phyloP scores from a whole-genome alignment of 495 filamentous ascomycete genomes.

The Penicillium alfredii region DNA sequence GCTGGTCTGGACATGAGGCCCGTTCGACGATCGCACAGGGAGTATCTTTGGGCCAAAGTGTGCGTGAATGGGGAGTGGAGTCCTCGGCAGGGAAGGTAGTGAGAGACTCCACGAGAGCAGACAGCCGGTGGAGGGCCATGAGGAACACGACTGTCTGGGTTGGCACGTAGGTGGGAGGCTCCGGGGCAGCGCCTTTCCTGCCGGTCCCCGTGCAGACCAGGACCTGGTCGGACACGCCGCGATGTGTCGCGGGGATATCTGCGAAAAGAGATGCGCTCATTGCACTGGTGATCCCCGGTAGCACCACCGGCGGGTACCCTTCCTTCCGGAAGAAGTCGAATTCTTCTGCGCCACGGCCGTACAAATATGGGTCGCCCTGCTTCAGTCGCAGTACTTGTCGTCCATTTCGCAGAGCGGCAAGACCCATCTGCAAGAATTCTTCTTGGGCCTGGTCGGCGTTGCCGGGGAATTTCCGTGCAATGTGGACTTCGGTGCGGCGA shows the following conservation, averaged over 20 bases:
- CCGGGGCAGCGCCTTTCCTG: constrained; percentile 76
- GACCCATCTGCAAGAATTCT: constrained; percentile 76
- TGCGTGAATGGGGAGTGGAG: constrained; percentile 13
- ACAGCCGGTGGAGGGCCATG: constrained; percentile 88
- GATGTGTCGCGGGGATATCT: constrained; percentile 78
- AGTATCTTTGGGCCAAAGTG: constrained; percentile 49
- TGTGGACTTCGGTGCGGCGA: constrained; percentile 80
- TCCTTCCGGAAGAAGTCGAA: constrained; percentile 72
- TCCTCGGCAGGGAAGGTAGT: constrained; percentile 32
- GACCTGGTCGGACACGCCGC: constrained; percentile 85
- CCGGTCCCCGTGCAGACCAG: constrained; percentile 93
- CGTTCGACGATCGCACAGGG: constrained; percentile 91
- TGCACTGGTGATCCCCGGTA: constrained; percentile 87
- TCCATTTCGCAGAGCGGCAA: constrained; percentile 64
- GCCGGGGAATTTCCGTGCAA: constrained; percentile 94
- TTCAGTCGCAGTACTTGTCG: constrained; percentile 82
- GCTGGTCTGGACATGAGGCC: constrained; percentile 90
- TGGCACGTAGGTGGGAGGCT: constrained; percentile 69
- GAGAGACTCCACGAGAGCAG: constrained; percentile 60
- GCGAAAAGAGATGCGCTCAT: constrained; percentile 85
- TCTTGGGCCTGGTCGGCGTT: constrained; percentile 92
- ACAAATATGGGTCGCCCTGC: constrained; percentile 95
- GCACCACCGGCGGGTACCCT: constrained; percentile 64
- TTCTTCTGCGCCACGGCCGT: constrained; percentile 91
- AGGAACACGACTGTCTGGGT: constrained; percentile 88